Base-by-base conservation (phyloP, 108 stramenopile species). In the Thalassiosira profunda region DNA sequence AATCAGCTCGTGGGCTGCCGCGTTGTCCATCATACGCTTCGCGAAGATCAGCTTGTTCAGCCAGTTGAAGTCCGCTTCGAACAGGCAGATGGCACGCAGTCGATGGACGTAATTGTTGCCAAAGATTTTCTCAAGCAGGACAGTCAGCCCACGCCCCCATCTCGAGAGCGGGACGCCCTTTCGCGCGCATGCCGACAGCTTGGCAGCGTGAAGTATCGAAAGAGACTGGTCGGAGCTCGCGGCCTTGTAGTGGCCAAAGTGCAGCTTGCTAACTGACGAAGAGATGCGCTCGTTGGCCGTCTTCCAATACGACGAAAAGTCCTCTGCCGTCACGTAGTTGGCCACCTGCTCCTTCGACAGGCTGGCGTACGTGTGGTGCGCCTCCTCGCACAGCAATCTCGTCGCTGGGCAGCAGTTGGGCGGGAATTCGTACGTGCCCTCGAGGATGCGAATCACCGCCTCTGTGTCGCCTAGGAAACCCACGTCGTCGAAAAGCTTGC, bases 31-130 rank as follows among this genome's bases (percentile, higher is more conserved):
- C 68, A 70, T 70, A 41, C 57, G 21, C 4, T 54, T 48, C 5
- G 68, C 68, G 41, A 48, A 70, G 1, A 49, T 49, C 0, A 70
- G 7, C 31, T 58, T 70, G 26, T 49, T n/a, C 49, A 46, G 45
- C 60, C 60, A 72, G 18, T 72, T 72, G 53, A 72, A 72, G 47
- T 72, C 71, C 12, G 53, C 71, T 29, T 72, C 63, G 2, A 74
- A 41, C 0, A 74, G 36, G 24, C 63, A 64, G 0, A 74, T 74
- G 17, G 63, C 72, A 4, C 56, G 33, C 1, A 74, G 37, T 23
- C 65, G 66, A 26, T 75, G 43, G 5, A 67, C 18, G 14, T 45
- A 60, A 0, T 53, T 51, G 9, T 41, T 67, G 2, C 74, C 74
- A 20, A 66, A 12, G 12, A 66, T 52, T 8, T 75, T 75, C 29